Evolutionary conservation across 2,329 filamentous ascomycete genomes (phyloP).

Genomic region (Fusarium heterosporum): DNA sequence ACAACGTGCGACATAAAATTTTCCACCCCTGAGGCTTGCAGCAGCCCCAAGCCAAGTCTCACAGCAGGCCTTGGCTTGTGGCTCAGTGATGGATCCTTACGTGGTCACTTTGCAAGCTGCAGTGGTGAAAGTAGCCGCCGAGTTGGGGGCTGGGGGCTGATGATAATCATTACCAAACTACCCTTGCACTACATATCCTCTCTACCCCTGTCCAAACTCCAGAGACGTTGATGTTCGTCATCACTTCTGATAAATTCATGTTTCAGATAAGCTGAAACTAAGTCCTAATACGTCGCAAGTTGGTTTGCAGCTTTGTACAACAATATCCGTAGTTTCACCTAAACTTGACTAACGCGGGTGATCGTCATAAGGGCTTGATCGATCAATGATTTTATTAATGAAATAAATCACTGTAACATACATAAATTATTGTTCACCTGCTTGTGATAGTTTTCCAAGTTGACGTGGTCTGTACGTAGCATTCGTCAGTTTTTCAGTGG

Average conservation of each 20-base stretch:
- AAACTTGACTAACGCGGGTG: background rate
- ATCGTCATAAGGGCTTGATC: background rate
- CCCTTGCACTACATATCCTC: background rate
- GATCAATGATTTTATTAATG: background rate
- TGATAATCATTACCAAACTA: constrained; percentile 17
- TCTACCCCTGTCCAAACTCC: constrained; percentile 5
- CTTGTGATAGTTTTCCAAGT: background rate
- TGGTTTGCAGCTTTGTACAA: background rate
- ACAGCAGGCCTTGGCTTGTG: background rate
- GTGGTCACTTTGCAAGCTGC: background rate
- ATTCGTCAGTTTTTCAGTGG: background rate
- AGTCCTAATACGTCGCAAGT: constrained; percentile 22
- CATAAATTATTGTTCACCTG: background rate
- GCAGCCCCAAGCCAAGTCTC: background rate
- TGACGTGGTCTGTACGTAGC: background rate
- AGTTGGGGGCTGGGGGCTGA: constrained; percentile 3
- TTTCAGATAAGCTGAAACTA: constrained; percentile 38
- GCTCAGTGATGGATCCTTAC: too few species aligned
- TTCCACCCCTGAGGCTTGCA: constrained; percentile 34
- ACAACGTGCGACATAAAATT: background rate
- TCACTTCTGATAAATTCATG: constrained; percentile 13
- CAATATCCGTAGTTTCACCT: background rate
- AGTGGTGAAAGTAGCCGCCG: constrained; percentile 15
- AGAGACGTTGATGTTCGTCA: constrained; percentile 19
- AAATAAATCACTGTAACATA: background rate